Conservation (phyloP, 768 basidiomycete genomes). For the Leucosporidium scottii region DNA sequence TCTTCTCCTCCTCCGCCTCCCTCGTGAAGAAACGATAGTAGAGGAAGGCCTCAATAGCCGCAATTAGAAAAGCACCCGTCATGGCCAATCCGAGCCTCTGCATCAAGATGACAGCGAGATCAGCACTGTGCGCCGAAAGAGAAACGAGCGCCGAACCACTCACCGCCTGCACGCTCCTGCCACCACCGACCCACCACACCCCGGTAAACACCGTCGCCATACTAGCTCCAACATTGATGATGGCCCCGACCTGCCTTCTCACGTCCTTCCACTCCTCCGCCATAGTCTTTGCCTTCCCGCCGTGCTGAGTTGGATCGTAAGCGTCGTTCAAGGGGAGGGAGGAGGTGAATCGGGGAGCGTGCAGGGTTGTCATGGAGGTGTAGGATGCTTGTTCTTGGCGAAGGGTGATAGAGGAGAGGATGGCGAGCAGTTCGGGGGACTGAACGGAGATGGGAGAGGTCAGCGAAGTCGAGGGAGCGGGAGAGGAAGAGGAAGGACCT, state of each 20-base stretch:
- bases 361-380: slow-evolving; percentile 22
- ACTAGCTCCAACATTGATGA: slow-evolving; percentile 34
- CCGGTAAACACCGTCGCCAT: slow-evolving; percentile 33
- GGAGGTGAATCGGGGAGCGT: not conserved
- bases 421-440: slow-evolving; percentile 34
- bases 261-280: slow-evolving; percentile 35
- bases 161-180: slow-evolving; percentile 21
- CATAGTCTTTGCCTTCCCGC: slow-evolving; percentile 3
- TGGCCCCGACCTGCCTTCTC: slow-evolving; percentile 31
- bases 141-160: not conserved
- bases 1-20: not conserved
- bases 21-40: slow-evolving; percentile 33
- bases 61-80: slow-evolving; percentile 30
- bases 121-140: not conserved
- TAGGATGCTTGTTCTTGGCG: slow-evolving; percentile 26
- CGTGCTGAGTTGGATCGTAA: not conserved
- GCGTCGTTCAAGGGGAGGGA: slow-evolving; percentile 15
- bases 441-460: not conserved
- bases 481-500: not conserved
- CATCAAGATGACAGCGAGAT: not conserved
- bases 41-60: slow-evolving; percentile 33
- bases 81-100: slow-evolving; percentile 33
- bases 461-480: not conserved
- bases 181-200: slow-evolving; percentile 34
- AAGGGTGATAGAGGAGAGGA: slow-evolving; percentile 30